These are phyloP conservation scores for Coprinopsis sp. DNA, from an alignment of 768 basidiomycete genomes.

Conservation along the genomic window DNA sequence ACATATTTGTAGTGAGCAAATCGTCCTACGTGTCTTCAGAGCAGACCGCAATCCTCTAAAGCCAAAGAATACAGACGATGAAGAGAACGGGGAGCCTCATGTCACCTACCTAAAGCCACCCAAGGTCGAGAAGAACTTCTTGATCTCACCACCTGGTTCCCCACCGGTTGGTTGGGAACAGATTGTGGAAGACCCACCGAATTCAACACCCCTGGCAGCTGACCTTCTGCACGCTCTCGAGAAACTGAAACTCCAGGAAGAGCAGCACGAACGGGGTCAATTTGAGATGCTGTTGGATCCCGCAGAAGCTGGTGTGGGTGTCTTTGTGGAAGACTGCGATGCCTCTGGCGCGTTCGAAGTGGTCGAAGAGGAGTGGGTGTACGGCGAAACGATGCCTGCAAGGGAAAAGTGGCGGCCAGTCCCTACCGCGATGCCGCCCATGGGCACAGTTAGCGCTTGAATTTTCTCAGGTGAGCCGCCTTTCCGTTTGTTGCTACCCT, in stretches of 20 bases:
- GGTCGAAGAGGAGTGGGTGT: constrained; percentile 57
- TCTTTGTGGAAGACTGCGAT: constrained; percentile 76
- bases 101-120: constrained; percentile 73
- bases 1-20: constrained; percentile 38
- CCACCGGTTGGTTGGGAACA: constrained; percentile 98
- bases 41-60: constrained; percentile 67
- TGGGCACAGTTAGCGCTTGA: constrained; percentile 34
- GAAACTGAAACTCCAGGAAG: constrained; percentile 55
- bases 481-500: constrained; percentile 12
- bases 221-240: constrained; percentile 81
- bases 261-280: constrained; percentile 25
- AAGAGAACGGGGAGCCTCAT: constrained; percentile 27
- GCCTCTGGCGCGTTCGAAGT: constrained; percentile 34
- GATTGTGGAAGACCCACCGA: constrained; percentile 86
- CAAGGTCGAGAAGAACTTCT: constrained; percentile 82
- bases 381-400: constrained; percentile 52
- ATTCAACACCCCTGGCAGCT: constrained; percentile 73
- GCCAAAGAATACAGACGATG: constrained; percentile 24
- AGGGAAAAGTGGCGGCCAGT: constrained; percentile 45
- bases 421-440: constrained; percentile 57
- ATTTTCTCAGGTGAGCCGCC: constrained; percentile 13
- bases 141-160: constrained; percentile 96
- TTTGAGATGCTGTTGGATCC: constrained; percentile 64
- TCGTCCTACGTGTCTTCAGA: constrained; percentile 64
- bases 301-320: constrained; percentile 67